Percentiles rank a stretch among this genome's conserved stretches.
phyloP scores from a whole-genome alignment of 192 early-diverging fungal species.

The Mycoemilia scoparia region DNA sequence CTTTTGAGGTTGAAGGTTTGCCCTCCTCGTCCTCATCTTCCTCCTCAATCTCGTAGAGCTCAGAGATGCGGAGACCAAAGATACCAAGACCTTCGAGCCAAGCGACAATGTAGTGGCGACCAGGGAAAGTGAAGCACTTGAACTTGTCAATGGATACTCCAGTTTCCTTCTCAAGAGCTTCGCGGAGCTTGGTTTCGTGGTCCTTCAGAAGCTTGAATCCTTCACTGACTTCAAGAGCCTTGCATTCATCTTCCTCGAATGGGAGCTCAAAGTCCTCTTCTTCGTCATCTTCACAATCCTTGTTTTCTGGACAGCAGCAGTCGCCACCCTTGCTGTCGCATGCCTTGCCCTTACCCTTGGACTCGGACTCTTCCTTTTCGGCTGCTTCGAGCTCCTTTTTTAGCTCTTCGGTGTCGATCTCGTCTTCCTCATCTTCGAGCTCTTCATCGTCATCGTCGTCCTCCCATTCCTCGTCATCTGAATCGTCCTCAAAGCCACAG shows the following conservation, averaged over 20 bases:
- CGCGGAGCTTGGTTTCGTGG: conserved; percentile 11
- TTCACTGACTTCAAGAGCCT: conserved; percentile 6
- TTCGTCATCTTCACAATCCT: conserved; percentile 13
- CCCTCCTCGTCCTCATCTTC: conserved; percentile 14
- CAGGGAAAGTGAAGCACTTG: conserved; percentile 29
- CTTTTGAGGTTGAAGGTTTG: too few relatives aligned
- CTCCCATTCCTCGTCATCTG: conserved; percentile 17
- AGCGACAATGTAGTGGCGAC: conserved; percentile 27
- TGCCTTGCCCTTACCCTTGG: conserved; percentile 12
- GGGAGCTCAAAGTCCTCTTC: conserved; percentile 18
- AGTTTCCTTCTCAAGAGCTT: conserved; percentile 16
- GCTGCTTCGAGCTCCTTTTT: conserved; percentile 2
- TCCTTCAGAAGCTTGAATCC: conserved; percentile 25
- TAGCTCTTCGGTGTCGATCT: conserved; percentile 6
- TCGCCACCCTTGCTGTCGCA: conserved; percentile 9
- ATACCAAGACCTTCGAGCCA: conserved; percentile 28
- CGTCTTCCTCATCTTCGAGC: conserved; percentile 9
- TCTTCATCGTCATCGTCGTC: conserved; percentile 20
- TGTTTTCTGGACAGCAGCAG: conserved; percentile 19
- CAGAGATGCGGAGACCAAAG: conserved; percentile 28
- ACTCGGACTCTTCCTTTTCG: not conserved
- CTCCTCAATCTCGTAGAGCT: conserved; percentile 20
- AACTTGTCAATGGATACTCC: conserved; percentile 21
- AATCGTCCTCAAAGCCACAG: conserved; percentile 20
- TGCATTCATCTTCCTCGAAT: conserved; percentile 19